Percentiles rank a stretch among this genome's conserved stretches.
Conservation (phyloP, 352 stramenopile species). For the Halophytophthora polymorphica region DNA sequence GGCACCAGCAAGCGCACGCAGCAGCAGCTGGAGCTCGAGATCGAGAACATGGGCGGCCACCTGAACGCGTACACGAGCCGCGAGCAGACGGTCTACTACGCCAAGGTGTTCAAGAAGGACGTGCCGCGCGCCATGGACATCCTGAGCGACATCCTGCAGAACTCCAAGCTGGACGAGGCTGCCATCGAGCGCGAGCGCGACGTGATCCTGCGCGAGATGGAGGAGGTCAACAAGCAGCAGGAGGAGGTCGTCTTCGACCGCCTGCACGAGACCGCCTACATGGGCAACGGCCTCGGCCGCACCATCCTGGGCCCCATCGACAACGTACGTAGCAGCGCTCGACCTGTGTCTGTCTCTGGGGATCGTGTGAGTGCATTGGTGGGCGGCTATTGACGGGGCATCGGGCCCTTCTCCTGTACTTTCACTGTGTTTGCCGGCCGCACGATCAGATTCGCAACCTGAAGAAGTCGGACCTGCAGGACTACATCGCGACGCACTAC, state of each 20-base stretch:
- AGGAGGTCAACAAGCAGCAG: conserved; percentile 98
- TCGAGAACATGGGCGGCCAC: conserved; percentile 99
- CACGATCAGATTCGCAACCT: conserved; percentile 83
- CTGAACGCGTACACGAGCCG: conserved; percentile 99
- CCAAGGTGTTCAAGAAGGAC: conserved; percentile 99
- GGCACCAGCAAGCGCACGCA: conserved; percentile 96
- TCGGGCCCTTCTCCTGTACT: conserved; percentile 3
- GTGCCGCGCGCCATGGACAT: conserved; percentile 97
- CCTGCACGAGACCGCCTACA: conserved; percentile 98
- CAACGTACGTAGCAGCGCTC: conserved; percentile 88
- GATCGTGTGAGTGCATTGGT: neutral
- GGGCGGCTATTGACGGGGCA: neutral
- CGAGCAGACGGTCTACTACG: conserved; percentile 99
- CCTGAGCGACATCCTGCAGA: conserved; percentile 98
- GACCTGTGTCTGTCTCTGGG: neutral
- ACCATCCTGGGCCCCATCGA: conserved; percentile 99
- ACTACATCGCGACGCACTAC: conserved; percentile 99
- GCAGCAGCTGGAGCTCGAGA: conserved; percentile 98
- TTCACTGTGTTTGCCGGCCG: conserved; percentile 7
- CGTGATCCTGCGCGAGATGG: conserved; percentile 99
- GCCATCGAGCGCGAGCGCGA: conserved; percentile 97
- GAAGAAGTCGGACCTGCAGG: conserved; percentile 91
- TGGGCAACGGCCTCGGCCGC: conserved; percentile 95
- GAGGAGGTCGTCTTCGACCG: conserved; percentile 99
- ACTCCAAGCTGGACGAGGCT: conserved; percentile 95